These are phyloP conservation scores for Ophiostoma himal-ulmi DNA, from an alignment of 2,329 filamentous ascomycete genomes.

Conservation along the genomic window DNA sequence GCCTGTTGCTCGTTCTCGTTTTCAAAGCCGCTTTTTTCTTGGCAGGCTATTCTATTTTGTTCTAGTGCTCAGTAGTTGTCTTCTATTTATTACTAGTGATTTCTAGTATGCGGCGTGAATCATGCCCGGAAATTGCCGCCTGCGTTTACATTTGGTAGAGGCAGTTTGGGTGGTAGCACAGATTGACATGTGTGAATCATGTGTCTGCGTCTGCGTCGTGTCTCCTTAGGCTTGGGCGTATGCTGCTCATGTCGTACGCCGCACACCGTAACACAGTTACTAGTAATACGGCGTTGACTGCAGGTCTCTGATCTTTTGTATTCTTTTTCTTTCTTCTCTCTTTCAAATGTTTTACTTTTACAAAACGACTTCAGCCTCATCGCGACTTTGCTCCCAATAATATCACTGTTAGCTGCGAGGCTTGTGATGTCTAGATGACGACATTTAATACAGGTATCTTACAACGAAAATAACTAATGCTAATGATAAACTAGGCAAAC, in stretches of 20 bases:
- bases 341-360: not conserved
- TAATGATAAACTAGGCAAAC: not conserved
- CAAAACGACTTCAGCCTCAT: not conserved
- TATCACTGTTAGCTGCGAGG: not conserved
- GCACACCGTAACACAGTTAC: not conserved
- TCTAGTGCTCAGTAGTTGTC: not conserved
- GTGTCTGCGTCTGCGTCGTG: not conserved
- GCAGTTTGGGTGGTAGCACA: not conserved
- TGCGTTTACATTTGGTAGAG: not conserved
- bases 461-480: not conserved
- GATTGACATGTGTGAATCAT: conserved; percentile 13
- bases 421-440: not conserved
- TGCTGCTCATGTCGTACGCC: not conserved
- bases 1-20: not conserved
- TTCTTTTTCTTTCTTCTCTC: too few species aligned
- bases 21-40: not conserved
- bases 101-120: not conserved
- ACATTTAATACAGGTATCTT: not conserved
- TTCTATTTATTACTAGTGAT: not conserved
- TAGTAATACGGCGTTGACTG: too few species aligned
- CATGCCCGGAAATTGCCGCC: not conserved
- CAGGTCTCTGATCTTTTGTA: not conserved
- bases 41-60: not conserved
- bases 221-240: not conserved
- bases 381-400: too few species aligned